Base-by-base conservation (phyloP, 441 rosid species). In the Euphorbia schlechtendalii region DNA sequence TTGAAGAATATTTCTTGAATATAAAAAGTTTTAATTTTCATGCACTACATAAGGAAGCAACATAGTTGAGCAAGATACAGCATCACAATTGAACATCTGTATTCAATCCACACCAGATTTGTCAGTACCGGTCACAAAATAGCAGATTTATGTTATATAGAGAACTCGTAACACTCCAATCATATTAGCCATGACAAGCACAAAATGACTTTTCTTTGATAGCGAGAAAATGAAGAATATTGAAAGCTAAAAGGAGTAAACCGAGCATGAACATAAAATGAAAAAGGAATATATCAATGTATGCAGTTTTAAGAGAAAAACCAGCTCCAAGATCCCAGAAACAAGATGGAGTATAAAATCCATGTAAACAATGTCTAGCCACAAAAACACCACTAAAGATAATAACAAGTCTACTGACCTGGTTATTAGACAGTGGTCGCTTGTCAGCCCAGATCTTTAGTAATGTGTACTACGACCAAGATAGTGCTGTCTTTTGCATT, bases 1-100 rank as follows among this genome's bases (percentile, higher is more conserved):
- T 70, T 60, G 17, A 45, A 63, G 67, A 36, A 64, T 28, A 34
- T 34, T 34, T 34, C 40, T 18, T 67, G 65, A 51, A 60, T 13
- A 59, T 3, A 62, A 40, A 64, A 41, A 36, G 7, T 7, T 22
- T 46, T 25, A 36, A 36, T 32, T 8, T 53, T 52, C 60, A 49
- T 48, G 52, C 18, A 48, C 52, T 48, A 18, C 22, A 48, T 48
- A 12, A 43, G 49, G 36, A 52, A 36, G 48, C 20, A 36, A 12
- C 36, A 12, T 5, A 56, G 10, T 1, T 6, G 38, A 21, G 17
- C 22, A 36, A 53, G 57, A 52, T 52, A 22, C 15, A 24, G 32
- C 8, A 24, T 54, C 13, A 15, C 32, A 22, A 25, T 53, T 22
- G 27, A 24, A 24, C 27, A 22, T 11, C 15, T 15, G 25, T 15